Percentiles rank a stretch among this genome's conserved stretches.
Evolutionary conservation across 2,329 filamentous ascomycete species (phyloP).

Genomic region (Acephala macrosclerotiorum): DNA sequence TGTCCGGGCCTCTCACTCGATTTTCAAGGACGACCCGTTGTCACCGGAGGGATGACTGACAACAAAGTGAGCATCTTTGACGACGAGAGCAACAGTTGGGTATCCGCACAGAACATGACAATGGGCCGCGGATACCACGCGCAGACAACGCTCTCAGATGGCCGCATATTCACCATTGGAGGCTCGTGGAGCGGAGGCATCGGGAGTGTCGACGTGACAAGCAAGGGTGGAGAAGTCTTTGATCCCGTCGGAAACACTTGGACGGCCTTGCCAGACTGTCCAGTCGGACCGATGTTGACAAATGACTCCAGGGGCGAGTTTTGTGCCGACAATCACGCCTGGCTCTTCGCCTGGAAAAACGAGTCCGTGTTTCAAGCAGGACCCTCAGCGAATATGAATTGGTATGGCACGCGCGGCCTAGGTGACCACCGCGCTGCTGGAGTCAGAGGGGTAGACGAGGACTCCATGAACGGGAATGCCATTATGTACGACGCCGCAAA

Average conservation of each 20-base stretch:
- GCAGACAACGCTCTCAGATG: slow-evolving; percentile 16
- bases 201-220: background rate
- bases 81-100: slow-evolving; percentile 15
- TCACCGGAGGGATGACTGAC: slow-evolving; percentile 28
- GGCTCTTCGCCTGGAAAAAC: slow-evolving; percentile 46
- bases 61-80: slow-evolving; percentile 27
- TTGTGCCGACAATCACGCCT: slow-evolving; percentile 59
- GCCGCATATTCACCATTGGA: slow-evolving; percentile 20
- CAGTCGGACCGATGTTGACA: slow-evolving; percentile 59
- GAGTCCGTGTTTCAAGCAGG: slow-evolving; percentile 38
- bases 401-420: slow-evolving; percentile 56
- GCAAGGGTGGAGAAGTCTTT: slow-evolving; percentile 52
- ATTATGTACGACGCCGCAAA: slow-evolving; percentile 63
- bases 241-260: slow-evolving; percentile 53
- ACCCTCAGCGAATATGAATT: slow-evolving; percentile 57
- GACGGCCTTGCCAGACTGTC: slow-evolving; percentile 52
- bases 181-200: slow-evolving; percentile 15
- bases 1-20: slow-evolving; percentile 32
- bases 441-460: slow-evolving; percentile 49
- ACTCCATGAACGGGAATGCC: slow-evolving; percentile 63
- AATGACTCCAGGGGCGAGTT: slow-evolving; percentile 50
- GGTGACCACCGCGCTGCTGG: slow-evolving; percentile 54
- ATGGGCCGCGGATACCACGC: slow-evolving; percentile 22
- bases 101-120: slow-evolving; percentile 11
- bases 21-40: slow-evolving; percentile 23